These are phyloP conservation scores for Penicillium silybi DNA, from an alignment of 495 filamentous ascomycete species.

Conservation along the genomic window DNA sequence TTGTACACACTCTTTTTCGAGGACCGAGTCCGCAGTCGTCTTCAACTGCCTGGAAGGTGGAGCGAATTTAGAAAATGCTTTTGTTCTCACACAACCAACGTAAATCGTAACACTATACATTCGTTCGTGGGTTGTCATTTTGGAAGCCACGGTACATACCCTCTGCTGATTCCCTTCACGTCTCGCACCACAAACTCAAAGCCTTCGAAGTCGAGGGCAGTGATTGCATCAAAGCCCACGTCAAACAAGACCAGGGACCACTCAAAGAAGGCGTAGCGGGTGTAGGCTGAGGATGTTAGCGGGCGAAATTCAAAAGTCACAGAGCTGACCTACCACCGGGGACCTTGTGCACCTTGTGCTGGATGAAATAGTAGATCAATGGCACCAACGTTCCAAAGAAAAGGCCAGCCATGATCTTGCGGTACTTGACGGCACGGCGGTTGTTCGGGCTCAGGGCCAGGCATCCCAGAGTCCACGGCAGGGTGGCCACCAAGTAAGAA, in stretches of 20 bases:
- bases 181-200: slow-evolving; percentile 90
- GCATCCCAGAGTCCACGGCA: slow-evolving; percentile 94
- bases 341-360: slow-evolving; percentile 95
- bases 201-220: slow-evolving; percentile 86
- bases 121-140: slow-evolving; percentile 60
- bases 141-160: slow-evolving; percentile 99
- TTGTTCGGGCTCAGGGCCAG: slow-evolving; percentile 87
- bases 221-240: slow-evolving; percentile 94
- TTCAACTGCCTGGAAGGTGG: slow-evolving; percentile 46
- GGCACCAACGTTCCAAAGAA: slow-evolving; percentile 93
- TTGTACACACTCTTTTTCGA: slow-evolving; percentile 81
- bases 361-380: slow-evolving; percentile 95
- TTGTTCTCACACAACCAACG: slow-evolving; percentile 25
- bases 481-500: slow-evolving; percentile 87
- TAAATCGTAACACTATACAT: slow-evolving; percentile 47
- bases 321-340: slow-evolving; percentile 69
- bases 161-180: slow-evolving; percentile 87
- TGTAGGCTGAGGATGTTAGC: slow-evolving; percentile 65
- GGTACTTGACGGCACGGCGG: slow-evolving; percentile 75
- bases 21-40: slow-evolving; percentile 67
- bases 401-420: slow-evolving; percentile 74
- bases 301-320: not conserved
- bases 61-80: slow-evolving; percentile 45
- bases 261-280: slow-evolving; percentile 97
- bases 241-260: slow-evolving; percentile 95